Base-by-base conservation (phyloP, 306 rosid species). In the Cucurbita pepo region DNA sequence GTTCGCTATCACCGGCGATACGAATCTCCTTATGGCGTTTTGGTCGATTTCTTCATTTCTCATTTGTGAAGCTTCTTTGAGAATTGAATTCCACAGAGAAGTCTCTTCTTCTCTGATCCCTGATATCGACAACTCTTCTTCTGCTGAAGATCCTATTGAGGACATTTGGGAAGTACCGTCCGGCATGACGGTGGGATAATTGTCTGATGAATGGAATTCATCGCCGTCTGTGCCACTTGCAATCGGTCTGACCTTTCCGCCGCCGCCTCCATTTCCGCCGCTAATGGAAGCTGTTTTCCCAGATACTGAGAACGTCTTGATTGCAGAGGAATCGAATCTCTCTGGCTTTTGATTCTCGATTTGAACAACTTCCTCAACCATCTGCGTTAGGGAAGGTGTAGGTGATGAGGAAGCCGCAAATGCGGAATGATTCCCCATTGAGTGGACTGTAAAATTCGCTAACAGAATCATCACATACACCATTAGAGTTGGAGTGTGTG, bases 401-500 rank as follows among this genome's bases (percentile, higher is more conserved):
- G 83, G 83, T 0, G 80, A 21, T 41, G 80, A 76, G 65, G 76
- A 59, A 50, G 74, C 61, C 7, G 79, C 81, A 44, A 76, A 47
- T 48, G 72, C 79, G 54, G 71, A 50, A 62, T 81, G 84, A 16
- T 77, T 75, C 43, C 63, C 69, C 88, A 87, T 82, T 0, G 96
- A 92, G 71, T 83, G 59, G 3, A 83, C 82, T 0, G 83, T 81
- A 81, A 85, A 92, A 75, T 92, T 85, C 0, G 91, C 89, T 41
- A 90, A 12, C 22, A 90, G 82, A 69, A 87, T 75, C 96, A 92
- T 88, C 54, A 89, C 79, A 25, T 81, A 57, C 14, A 90, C 85
- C 93, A 86, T 84, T 15, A 88, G 88, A 77, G 77, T 78, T 14
- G 96, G 98, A 0, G 96, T 86, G 30, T 78, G 81, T 4, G 86